Evolutionary conservation across 768 basidiomycete genomes (phyloP).

Genomic region (Leccinum variicolor): DNA sequence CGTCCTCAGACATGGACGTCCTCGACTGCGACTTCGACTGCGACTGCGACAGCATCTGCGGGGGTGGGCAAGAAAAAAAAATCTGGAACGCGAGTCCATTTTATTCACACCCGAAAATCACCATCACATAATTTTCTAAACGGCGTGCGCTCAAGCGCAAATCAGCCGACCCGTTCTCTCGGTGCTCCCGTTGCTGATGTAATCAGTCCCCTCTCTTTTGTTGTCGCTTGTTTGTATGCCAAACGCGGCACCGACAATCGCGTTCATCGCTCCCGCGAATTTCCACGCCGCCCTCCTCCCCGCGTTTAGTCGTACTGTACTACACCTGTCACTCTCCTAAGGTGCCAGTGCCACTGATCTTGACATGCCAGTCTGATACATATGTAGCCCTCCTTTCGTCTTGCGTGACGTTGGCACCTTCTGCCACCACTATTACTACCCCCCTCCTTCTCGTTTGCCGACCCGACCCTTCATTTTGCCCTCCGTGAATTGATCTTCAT

Average conservation of each 20-base stretch:
- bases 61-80: constrained; percentile 2
- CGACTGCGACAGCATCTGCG: background rate
- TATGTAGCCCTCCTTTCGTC: background rate
- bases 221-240: background rate
- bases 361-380: background rate
- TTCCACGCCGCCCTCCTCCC: background rate
- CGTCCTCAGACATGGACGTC: constrained; percentile 29
- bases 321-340: background rate
- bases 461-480: constrained; percentile 11
- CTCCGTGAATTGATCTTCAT: background rate
- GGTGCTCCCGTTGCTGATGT: constrained; percentile 13
- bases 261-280: background rate
- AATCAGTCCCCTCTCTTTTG: constrained; percentile 7
- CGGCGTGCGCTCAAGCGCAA: constrained; percentile 10
- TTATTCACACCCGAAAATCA: constrained; percentile 20
- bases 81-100: constrained; percentile 11
- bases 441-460: constrained; percentile 3
- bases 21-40: background rate
- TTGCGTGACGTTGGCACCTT: background rate
- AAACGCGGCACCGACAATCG: background rate
- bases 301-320: background rate
- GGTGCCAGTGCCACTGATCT: background rate
- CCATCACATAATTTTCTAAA: constrained; percentile 10
- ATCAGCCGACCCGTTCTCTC: constrained; percentile 17
- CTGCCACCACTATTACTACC: background rate